A percentile compares a stretch with the other conserved stretches of the same genome.
phyloP scores from a whole-genome alignment of 2,329 filamentous ascomycete genomes.

The Myotisia sp. region DNA sequence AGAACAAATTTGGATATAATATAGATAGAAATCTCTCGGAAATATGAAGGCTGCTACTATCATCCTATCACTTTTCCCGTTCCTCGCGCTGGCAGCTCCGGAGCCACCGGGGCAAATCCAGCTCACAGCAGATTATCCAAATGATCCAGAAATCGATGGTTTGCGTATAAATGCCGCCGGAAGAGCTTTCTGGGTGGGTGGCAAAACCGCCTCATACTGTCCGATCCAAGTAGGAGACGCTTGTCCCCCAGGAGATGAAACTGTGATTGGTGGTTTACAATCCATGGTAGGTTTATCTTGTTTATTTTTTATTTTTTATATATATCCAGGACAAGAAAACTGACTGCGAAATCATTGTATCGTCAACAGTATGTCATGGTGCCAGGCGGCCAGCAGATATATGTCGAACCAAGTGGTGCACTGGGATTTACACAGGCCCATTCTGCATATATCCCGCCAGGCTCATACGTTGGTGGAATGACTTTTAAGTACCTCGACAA shows the following conservation, averaged over 20 bases:
- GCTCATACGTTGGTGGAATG: constrained; percentile 40
- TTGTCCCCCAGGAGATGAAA: constrained; percentile 37
- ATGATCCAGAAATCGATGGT: constrained; percentile 29
- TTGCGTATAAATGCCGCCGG: constrained; percentile 34
- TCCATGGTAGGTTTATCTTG: constrained; percentile 22
- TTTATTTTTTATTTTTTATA: no score
- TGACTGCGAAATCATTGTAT: constrained; percentile 1
- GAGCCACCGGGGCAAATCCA: constrained; percentile 11
- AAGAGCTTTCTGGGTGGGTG: constrained; percentile 38
- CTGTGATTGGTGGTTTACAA: constrained; percentile 30
- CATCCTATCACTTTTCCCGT: constrained; percentile 7
- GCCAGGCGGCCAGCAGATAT: constrained; percentile 50
- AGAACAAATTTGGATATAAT: no score
- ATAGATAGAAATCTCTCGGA: no score
- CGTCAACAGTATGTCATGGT: constrained; percentile 35
- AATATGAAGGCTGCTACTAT: constrained; percentile 7
- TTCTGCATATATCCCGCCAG: constrained; percentile 38
- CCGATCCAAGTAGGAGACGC: constrained; percentile 25
- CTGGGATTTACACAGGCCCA: constrained; percentile 45
- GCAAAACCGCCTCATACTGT: constrained; percentile 36
- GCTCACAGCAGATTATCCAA: constrained; percentile 16
- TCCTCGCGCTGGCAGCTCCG: constrained; percentile 9
- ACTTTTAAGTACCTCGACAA: constrained; percentile 18
- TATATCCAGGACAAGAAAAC: no score
- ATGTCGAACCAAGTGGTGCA: constrained; percentile 40